Evolutionary conservation across 257 asterid species (phyloP), one percentile per base, ranked within the genome.

Genomic region (Thymus quinquecostatus): DNA sequence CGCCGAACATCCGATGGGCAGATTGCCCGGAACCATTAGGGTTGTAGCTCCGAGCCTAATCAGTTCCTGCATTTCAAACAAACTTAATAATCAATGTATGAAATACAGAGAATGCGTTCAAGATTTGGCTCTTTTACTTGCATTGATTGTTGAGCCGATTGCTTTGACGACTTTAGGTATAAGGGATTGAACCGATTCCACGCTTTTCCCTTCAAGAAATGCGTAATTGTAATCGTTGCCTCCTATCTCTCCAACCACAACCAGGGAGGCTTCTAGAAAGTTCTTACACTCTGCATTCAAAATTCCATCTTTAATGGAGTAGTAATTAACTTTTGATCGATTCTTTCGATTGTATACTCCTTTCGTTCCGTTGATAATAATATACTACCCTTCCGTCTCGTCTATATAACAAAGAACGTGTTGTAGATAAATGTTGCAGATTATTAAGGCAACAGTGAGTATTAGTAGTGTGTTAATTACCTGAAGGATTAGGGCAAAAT

Each of bases 211-310:
- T 5, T 13, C 6, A 0, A 44, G 11, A 10, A 75, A 64, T 0
- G 85, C 57, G 28, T 66, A 44, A 73, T 70, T 82, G 56, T 82
- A 80, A 47, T 87, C 91, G 44, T 87, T 83, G 68, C 91, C 91
- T 60, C 90, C 88, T 38, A 85, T 81, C 68, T 81, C 83, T 21
- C 89, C 92, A 78, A 85, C 30, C 3, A 87, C 27, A 50, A 83
- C 13, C 12, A 84, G 49, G 0, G 88, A 77, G 10, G 6, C 75
- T 10, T 51, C 10, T 0, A 84, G 72, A 12, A 38, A 64, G 49
- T 64, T 64, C 41, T 68, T 60, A 63, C 81, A 60, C 60, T 73
- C 89, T 84, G 21, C 7, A 60, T 10, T 6, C 40, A 36, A 4
- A 36, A 36, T 36, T 36, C 5, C 40, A 36, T 0, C 40, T 36